Evolutionary conservation across 441 rosid species (phyloP).

Genomic region (Pelargonium cotyledonis): DNA sequence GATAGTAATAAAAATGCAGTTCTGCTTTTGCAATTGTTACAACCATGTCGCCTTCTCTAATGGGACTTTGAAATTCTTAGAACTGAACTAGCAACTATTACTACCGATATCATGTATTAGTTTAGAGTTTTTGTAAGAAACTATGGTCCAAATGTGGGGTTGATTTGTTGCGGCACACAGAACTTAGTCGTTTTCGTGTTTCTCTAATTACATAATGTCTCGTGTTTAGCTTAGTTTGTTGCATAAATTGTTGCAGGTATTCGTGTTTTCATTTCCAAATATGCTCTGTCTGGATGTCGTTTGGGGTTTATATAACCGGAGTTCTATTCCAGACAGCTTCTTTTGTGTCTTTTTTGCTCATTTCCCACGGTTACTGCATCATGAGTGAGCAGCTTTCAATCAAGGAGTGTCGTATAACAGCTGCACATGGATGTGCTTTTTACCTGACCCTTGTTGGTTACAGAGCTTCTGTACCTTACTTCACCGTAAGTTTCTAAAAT

Average conservation of each 20-base stretch:
- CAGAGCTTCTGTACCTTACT: conserved; percentile 83
- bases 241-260: conserved; percentile 46
- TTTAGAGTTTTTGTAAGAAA: neutral
- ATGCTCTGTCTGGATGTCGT: conserved; percentile 90
- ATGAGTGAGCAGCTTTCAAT: conserved; percentile 73
- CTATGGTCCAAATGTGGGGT: neutral
- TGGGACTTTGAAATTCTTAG: too few species aligned
- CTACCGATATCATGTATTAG: too few species aligned
- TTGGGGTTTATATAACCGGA: conserved; percentile 89
- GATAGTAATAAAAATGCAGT: neutral
- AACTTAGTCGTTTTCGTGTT: neutral
- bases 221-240: neutral
- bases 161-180: conserved; percentile 1
- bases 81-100: too few species aligned
- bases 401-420: conserved; percentile 71
- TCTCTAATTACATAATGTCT: neutral
- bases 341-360: conserved; percentile 74
- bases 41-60: neutral
- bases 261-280: conserved; percentile 72
- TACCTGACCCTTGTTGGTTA: conserved; percentile 84
- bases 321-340: conserved; percentile 87
- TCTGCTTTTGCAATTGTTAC: neutral
- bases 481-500: conserved; percentile 46
- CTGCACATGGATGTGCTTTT: conserved; percentile 71
- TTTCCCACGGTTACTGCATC: conserved; percentile 88